These are phyloP conservation scores for Termitomyces sp. DNA, from an alignment of 768 basidiomycete genomes.

Conservation along the genomic window DNA sequence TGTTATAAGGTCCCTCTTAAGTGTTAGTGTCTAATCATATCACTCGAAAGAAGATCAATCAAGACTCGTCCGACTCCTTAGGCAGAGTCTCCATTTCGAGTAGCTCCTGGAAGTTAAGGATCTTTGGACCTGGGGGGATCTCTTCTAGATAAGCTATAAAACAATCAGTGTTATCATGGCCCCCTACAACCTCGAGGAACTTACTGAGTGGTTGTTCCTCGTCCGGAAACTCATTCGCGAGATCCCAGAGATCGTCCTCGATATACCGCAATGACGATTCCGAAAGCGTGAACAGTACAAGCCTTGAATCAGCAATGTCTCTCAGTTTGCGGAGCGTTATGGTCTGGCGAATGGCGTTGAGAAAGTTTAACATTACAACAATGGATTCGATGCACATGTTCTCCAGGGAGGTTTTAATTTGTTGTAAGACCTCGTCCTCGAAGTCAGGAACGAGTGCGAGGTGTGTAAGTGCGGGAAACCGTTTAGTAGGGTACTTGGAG, in stretches of 20 bases:
- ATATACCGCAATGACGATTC: constrained; percentile 12
- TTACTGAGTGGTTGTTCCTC: constrained; percentile 15
- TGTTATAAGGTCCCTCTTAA: neutral
- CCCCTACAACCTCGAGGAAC: neutral
- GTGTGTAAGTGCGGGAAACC: constrained; percentile 16
- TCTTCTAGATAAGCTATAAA: constrained; percentile 9
- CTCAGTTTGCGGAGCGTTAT: constrained; percentile 5
- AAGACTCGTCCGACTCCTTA: neutral
- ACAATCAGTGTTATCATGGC: neutral
- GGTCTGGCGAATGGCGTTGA: constrained; percentile 1
- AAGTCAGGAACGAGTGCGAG: constrained; percentile 11
- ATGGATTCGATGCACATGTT: constrained; percentile 11
- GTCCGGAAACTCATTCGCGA: constrained; percentile 18
- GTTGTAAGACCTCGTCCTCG: constrained; percentile 3
- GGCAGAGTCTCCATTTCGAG: neutral
- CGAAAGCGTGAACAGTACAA: constrained; percentile 18
- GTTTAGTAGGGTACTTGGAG: constrained; percentile 8
- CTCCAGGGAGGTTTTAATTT: constrained; percentile 8
- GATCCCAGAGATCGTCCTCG: constrained; percentile 21
- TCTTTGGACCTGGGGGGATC: constrained; percentile 10
- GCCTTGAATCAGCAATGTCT: constrained; percentile 12
- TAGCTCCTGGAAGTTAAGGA: constrained; percentile 13
- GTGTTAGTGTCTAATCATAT: neutral
- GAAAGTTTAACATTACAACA: constrained; percentile 14
- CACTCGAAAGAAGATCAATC: neutral